A percentile compares a stretch with the other conserved stretches of the same genome.
Conservation (phyloP, 1,284 basidiomycete species). For the Cystobasidium pallidum region DNA sequence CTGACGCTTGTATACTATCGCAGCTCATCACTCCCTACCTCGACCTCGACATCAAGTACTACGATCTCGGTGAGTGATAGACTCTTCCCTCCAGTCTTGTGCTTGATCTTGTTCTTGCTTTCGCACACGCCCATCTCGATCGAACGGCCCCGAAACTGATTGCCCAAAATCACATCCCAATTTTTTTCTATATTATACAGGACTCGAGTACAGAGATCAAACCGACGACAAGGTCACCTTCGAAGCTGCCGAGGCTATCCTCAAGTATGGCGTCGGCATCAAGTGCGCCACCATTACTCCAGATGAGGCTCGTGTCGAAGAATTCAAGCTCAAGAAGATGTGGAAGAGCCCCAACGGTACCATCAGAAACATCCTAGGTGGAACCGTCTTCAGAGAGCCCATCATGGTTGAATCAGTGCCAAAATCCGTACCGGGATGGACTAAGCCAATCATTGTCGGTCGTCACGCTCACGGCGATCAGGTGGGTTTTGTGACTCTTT, state of each 20-base stretch:
- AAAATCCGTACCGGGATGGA: slow-evolving; percentile 92
- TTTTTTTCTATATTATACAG: neutral
- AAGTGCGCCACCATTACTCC: slow-evolving; percentile 99
- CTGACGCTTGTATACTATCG: neutral
- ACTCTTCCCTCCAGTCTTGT: neutral
- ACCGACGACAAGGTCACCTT: slow-evolving; percentile 93
- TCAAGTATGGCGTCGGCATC: slow-evolving; percentile 82
- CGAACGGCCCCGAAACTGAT: neutral
- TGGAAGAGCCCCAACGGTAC: slow-evolving; percentile 95
- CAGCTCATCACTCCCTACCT: slow-evolving; percentile 94
- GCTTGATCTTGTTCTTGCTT: neutral
- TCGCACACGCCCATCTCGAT: neutral
- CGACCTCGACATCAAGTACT: slow-evolving; percentile 97
- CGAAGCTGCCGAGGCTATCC: slow-evolving; percentile 74
- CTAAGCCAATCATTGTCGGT: slow-evolving; percentile 93
- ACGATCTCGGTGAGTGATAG: slow-evolving; percentile 75
- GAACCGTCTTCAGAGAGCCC: slow-evolving; percentile 98
- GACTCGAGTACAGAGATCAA: slow-evolving; percentile 57
- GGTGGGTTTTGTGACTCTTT: slow-evolving; percentile 57
- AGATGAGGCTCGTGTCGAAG: slow-evolving; percentile 89
- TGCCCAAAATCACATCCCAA: neutral
- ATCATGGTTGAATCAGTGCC: slow-evolving; percentile 91
- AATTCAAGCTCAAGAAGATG: slow-evolving; percentile 98
- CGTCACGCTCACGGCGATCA: slow-evolving; percentile 98
- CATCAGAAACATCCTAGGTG: slow-evolving; percentile 90